Evolutionary conservation across 1,284 basidiomycete genomes (phyloP).

Genomic region (Lentinus polychrous): DNA sequence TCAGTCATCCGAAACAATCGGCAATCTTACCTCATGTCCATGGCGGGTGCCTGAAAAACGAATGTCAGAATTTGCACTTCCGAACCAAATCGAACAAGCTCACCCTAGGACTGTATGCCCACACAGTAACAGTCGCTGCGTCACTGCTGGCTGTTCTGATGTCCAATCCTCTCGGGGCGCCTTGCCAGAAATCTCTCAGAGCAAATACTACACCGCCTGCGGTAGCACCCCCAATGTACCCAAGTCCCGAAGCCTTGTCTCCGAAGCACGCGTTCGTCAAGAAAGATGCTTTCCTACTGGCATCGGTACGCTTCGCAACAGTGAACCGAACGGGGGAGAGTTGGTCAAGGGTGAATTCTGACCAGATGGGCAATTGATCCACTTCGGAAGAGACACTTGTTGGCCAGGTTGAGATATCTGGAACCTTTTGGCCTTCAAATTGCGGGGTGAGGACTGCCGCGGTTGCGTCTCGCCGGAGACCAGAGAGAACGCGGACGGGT

Average conservation of each 20-base stretch:
- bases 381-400: slow-evolving; percentile 28
- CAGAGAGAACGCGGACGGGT: slow-evolving; percentile 32
- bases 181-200: slow-evolving; percentile 36
- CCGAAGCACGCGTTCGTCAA: slow-evolving; percentile 32
- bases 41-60: slow-evolving; percentile 27
- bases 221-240: slow-evolving; percentile 34
- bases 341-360: slow-evolving; percentile 33
- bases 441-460: slow-evolving; percentile 32
- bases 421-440: slow-evolving; percentile 31
- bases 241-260: slow-evolving; percentile 29
- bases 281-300: slow-evolving; percentile 25
- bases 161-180: slow-evolving; percentile 31
- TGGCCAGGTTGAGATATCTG: slow-evolving; percentile 32
- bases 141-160: slow-evolving; percentile 30
- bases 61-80: background rate
- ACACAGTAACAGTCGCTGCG: slow-evolving; percentile 29
- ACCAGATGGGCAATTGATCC: slow-evolving; percentile 29
- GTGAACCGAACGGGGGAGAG: slow-evolving; percentile 27
- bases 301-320: slow-evolving; percentile 30
- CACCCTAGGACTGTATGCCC: slow-evolving; percentile 35
- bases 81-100: background rate
- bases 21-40: slow-evolving; percentile 30
- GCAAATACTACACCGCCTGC: slow-evolving; percentile 33
- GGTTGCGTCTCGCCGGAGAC: slow-evolving; percentile 34
- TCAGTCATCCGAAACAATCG: background rate